Base-by-base conservation (phyloP, 345 rosid species). In the Gossypium thurberi region DNA sequence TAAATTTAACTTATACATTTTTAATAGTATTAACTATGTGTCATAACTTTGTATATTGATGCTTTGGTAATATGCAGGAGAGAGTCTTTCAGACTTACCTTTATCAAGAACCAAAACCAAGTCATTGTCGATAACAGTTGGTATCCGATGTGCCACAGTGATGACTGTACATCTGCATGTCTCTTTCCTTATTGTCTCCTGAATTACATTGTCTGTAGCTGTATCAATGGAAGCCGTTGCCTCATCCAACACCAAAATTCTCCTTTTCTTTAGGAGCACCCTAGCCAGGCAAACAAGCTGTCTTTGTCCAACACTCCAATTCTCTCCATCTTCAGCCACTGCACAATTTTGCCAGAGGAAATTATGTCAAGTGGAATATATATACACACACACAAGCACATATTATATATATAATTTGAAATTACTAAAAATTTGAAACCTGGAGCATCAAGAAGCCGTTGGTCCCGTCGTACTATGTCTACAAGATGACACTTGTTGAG, bases 291-390 rank as follows among this genome's bases (percentile, higher is more conserved):
- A 91, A 60, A 87, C 83, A 61, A 93, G 91, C 76, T 93, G 98
- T 74, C 98, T 88, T 80, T 93, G 97, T 58, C 97, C 98, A 21
- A 90, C 88, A 56, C 97, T 91, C 93, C 91, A 94, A 80, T 91
- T 94, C 78, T 87, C 93, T 66, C 97, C 96, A 65, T 91, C 93
- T 81, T 91, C 93, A 0, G 93, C 86, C 37, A 91, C 97, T 90
- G 87, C 74, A 81, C 33, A 74, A 75, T 42, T 46, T 76, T 61
- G 28, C 62, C 9, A n/a, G 47, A 50, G 37, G 11, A 7, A 43
- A 28, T 37, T 48, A 43, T 55, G 13, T 8, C 14, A 7, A 67
- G 42, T 12, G n/a, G 2, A 59, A 70, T 56, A 56, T 21, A 53
- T 53, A 21, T 10, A 56, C 21, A 52, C 6, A 17, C 8, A 7